Conservation (phyloP, 106 monocot genomes). For the Dendrobium huoshanense region DNA sequence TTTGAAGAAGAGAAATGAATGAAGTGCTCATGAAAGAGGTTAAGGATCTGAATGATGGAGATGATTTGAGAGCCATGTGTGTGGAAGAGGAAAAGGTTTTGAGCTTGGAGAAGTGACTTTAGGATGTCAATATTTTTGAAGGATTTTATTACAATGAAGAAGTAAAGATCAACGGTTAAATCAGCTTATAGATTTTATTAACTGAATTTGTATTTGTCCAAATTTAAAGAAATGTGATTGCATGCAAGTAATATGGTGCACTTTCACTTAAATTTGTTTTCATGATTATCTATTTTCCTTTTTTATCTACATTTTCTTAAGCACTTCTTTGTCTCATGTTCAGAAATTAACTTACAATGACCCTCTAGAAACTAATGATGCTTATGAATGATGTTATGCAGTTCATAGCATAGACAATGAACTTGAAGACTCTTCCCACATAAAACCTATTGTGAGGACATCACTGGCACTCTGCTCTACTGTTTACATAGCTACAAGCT, state of each 20-base stretch:
- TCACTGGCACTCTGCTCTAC: constrained; percentile 69
- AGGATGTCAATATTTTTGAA: too few species aligned
- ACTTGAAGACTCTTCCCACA: constrained; percentile 68
- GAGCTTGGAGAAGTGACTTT: too few species aligned
- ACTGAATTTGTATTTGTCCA: not conserved
- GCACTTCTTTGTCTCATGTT: not conserved
- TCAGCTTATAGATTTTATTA: not conserved
- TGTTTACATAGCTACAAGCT: constrained; percentile 79
- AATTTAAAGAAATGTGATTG: not conserved
- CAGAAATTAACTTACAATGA: not conserved
- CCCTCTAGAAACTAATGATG: not conserved
- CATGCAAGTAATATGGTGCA: not conserved
- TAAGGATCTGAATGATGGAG: too few species aligned
- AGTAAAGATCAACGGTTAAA: not conserved
- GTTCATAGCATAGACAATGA: constrained; percentile 90
- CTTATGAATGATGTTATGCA: constrained; percentile 21
- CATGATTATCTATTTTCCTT: too few species aligned
- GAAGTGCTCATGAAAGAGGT: too few species aligned
- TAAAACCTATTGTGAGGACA: constrained; percentile 62
- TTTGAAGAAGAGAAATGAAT: not conserved
- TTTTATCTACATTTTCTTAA: too few species aligned
- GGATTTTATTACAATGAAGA: not conserved
- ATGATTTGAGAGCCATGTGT: too few species aligned
- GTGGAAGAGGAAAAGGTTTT: too few species aligned
- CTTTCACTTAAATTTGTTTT: too few species aligned